Evolutionary conservation across 129 eudicot genomes (phyloP).

Genomic region (Smallanthus sonchifolius): DNA sequence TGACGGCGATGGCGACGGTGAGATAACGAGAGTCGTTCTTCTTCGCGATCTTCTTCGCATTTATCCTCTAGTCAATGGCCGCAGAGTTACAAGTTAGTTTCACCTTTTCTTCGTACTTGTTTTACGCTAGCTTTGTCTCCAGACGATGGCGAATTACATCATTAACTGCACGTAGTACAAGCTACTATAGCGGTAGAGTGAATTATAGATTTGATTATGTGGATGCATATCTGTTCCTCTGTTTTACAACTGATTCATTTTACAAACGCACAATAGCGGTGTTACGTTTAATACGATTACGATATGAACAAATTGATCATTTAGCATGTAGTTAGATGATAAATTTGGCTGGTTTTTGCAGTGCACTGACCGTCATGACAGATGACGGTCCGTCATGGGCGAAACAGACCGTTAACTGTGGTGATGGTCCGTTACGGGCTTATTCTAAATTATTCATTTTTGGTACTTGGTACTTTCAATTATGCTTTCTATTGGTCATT

Average conservation of each 20-base stretch:
- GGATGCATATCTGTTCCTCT: constrained; percentile 3
- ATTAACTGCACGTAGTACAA: constrained; percentile 2
- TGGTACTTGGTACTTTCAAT: too few species aligned
- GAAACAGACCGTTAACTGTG: too few species aligned
- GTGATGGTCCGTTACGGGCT: too few species aligned
- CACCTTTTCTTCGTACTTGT: neutral
- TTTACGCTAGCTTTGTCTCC: constrained; percentile 4
- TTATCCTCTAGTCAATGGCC: constrained; percentile 38
- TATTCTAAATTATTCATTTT: too few species aligned
- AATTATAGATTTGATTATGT: too few species aligned
- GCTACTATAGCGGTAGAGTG: neutral
- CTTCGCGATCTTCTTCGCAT: constrained; percentile 23
- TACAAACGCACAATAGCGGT: neutral
- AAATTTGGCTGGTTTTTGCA: neutral
- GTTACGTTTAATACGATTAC: neutral
- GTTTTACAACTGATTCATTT: neutral
- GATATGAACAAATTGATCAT: neutral
- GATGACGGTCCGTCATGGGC: too few species aligned
- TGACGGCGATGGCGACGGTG: neutral
- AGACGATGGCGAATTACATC: neutral
- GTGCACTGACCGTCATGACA: too few species aligned
- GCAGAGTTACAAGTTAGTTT: constrained; percentile 34
- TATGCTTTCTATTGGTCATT: too few species aligned
- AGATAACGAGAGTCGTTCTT: constrained; percentile 10
- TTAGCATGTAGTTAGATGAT: neutral